A percentile compares a stretch with the other conserved stretches of the same genome.
Evolutionary conservation across 108 stramenopile genomes (phyloP).

Genomic region (Skeletonema potamos): DNA sequence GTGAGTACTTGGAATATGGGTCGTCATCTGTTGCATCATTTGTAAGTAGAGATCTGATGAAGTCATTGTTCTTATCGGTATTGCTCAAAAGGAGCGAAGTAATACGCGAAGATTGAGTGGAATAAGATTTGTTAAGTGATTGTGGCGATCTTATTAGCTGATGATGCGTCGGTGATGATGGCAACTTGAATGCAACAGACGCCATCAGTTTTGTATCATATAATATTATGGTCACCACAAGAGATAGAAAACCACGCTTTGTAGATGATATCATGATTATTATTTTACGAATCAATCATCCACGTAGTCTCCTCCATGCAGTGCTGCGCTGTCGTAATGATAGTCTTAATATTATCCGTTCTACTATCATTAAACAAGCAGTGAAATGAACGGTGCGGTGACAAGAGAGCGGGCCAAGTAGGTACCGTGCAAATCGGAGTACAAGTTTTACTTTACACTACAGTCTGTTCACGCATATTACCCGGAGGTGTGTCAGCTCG

Average conservation of each 20-base stretch:
- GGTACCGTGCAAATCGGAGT: too few species aligned
- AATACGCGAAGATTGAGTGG: background rate
- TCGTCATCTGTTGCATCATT: constrained; percentile 16
- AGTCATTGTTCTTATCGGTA: background rate
- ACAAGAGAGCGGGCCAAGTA: too few species aligned
- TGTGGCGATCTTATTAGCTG: background rate
- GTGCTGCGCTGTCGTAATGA: too few species aligned
- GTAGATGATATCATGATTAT: background rate
- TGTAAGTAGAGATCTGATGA: constrained; percentile 9
- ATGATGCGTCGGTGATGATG: background rate
- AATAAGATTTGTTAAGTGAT: background rate
- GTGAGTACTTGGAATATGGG: constrained; percentile 49
- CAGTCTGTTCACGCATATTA: too few species aligned
- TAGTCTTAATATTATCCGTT: too few species aligned
- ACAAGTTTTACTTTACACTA: too few species aligned
- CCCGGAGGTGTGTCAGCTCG: too few species aligned
- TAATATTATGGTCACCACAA: background rate
- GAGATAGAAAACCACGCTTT: background rate
- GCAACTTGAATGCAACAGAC: background rate
- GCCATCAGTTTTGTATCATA: background rate
- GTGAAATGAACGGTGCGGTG: too few species aligned
- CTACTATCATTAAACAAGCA: too few species aligned
- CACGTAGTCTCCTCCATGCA: too few species aligned
- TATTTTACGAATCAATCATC: background rate
- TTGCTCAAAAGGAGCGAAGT: background rate